Percentiles rank a stretch among this genome's conserved stretches.
These are phyloP conservation scores for Candida freyschussii DNA, from an alignment of 1,139 yeast species.

Conservation along the genomic window DNA sequence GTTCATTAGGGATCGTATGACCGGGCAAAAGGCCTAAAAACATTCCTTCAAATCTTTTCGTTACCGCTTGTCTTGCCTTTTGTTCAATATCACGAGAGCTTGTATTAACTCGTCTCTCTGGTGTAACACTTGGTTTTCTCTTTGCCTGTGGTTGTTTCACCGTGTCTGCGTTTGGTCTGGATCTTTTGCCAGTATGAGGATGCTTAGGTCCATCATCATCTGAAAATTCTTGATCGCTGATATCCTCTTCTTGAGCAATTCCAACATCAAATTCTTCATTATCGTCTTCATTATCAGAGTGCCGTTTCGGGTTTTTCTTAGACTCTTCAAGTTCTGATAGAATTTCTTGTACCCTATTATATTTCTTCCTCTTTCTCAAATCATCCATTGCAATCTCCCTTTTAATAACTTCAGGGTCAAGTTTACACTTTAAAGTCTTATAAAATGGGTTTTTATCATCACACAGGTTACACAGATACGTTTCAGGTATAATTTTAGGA, in stretches of 20 bases:
- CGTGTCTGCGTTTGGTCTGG: not conserved
- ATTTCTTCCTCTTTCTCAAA: conserved; percentile 7
- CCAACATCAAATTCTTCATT: conserved; percentile 3
- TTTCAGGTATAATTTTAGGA: conserved; percentile 36
- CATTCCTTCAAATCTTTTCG: conserved; percentile 22
- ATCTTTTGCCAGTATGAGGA: conserved; percentile 1
- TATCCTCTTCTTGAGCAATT: not conserved
- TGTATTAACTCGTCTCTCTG: conserved; percentile 1
- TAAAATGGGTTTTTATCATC: conserved; percentile 34
- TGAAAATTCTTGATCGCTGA: conserved; percentile 4
- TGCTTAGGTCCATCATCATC: conserved; percentile 3
- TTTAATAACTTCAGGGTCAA: conserved; percentile 24
- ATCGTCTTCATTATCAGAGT: conserved; percentile 3
- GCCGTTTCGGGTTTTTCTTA: conserved; percentile 2
- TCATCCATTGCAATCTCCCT: conserved; percentile 11
- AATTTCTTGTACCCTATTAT: conserved; percentile 1
- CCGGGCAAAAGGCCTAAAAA: conserved; percentile 14
- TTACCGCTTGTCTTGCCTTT: conserved; percentile 21
- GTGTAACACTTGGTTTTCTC: not conserved
- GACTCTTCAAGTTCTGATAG: conserved; percentile 7
- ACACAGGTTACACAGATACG: conserved; percentile 49
- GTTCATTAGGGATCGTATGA: conserved; percentile 9
- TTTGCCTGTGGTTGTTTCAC: conserved; percentile 2
- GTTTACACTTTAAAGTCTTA: conserved; percentile 26
- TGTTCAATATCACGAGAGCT: conserved; percentile 17